Evolutionary conservation across 2,329 filamentous ascomycete species (phyloP).

Genomic region (Pseudonectria buxi): DNA sequence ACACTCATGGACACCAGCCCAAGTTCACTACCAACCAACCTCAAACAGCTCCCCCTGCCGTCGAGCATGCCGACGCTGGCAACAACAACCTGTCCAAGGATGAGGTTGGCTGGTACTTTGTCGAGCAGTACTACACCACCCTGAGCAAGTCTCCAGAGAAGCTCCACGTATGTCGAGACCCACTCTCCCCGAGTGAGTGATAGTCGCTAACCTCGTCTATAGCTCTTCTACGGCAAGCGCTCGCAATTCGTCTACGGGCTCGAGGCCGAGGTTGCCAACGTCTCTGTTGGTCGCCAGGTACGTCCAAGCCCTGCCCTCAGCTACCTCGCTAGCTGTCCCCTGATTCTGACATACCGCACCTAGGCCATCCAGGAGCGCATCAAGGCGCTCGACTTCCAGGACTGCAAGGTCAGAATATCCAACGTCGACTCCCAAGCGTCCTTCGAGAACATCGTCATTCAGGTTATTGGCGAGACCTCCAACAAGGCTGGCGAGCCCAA

Average conservation of each 20-base stretch:
- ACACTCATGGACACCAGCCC: constrained; percentile 39
- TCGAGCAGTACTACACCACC: constrained; percentile 98
- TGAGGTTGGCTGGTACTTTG: constrained; percentile 98
- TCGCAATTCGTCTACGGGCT: constrained; percentile 91
- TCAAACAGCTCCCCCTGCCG: constrained; percentile 26
- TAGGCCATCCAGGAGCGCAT: constrained; percentile 93
- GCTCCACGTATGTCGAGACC: constrained; percentile 58
- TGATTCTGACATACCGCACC: constrained; percentile 6
- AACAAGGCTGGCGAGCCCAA: constrained; percentile 86
- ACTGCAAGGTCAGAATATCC: constrained; percentile 96
- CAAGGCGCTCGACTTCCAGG: constrained; percentile 85
- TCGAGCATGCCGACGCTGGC: constrained; percentile 26
- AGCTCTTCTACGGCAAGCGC: constrained; percentile 93
- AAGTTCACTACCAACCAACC: constrained; percentile 33
- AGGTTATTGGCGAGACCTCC: constrained; percentile 96
- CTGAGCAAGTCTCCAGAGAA: constrained; percentile 91
- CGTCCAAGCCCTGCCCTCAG: constrained; percentile 1
- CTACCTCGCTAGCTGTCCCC: constrained; percentile 4
- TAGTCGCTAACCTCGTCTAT: constrained; percentile 6
- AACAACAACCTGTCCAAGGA: constrained; percentile 64
- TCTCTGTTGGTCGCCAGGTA: constrained; percentile 83
- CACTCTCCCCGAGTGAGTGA: background rate
- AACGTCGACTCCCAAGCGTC: constrained; percentile 97
- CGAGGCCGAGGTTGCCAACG: constrained; percentile 81
- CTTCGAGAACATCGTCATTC: constrained; percentile 88